Evolutionary conservation across 129 eudicot genomes (phyloP), one percentile per base, ranked within the genome.

Genomic region (Oenanthe sinensis): DNA sequence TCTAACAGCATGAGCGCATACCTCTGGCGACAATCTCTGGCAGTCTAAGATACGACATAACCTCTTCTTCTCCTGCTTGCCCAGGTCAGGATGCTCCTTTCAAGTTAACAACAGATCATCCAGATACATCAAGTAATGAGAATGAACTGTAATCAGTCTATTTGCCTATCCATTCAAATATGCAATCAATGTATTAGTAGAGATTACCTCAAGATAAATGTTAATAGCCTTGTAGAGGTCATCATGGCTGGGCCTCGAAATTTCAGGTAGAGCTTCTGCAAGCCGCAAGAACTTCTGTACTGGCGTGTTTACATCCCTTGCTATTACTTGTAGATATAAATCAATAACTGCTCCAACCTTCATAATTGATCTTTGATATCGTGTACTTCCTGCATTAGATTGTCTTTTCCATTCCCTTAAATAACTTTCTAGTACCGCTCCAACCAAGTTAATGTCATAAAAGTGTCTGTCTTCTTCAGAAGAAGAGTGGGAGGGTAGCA

Each of bases 71-170:
- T 90, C 98, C 75, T 84, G 82, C 85, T 93, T 93, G 79, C 63
- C 86, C 84, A 89, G 83, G 75, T 86, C 85, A 55, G 93, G 90
- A 84, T 93, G 98, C 80, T 85, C 91, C 97, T 92, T 87, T 71
- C 22, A 67, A 30, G 72, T 67, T 3, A 67, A 67, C 22, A 67
- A 67, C 19, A 67, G 19, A 30, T 67, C 72, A 33, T 30, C 42
- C 22, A 67, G 42, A 67, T 43, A 67, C 22, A 67, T 67, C 39
- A 67, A 67, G 42, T 30, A 13, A 33, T 30, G 72, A 28, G 72
- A 30, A 67, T 15, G 40, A 14, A 67, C 40, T 67, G 65, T 17
- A 67, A 6, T 0, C 0, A 14, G 30, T 67, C 17, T 67, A 30
- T 14, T n/a, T 60, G 11, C 68, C 37, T 67, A 67, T 30, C 16